Percentiles rank a stretch among this genome's conserved stretches.
phyloP scores from a whole-genome alignment of 192 early-diverging fungal genomes.

The Backusella tuberculispora region DNA sequence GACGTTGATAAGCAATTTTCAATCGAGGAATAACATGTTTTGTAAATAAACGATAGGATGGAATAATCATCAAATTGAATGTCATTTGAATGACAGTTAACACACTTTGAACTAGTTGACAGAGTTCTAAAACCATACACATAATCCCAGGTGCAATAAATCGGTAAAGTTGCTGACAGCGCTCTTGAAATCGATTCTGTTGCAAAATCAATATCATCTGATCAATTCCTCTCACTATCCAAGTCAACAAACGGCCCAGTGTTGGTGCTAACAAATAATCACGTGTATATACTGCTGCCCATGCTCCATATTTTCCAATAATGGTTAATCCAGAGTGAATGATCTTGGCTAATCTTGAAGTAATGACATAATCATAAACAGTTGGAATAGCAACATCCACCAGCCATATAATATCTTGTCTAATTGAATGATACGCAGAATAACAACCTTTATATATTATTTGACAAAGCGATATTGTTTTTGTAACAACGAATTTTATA shows the following conservation, averaged over 20 bases:
- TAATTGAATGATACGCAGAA: neutral
- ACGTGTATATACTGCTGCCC: neutral
- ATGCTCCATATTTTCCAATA: neutral
- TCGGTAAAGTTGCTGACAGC: neutral
- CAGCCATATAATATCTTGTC: neutral
- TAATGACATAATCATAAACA: neutral
- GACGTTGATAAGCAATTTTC: neutral
- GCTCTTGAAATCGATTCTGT: neutral
- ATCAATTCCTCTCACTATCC: neutral
- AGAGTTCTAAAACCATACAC: neutral
- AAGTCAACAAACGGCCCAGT: neutral
- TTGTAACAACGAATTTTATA: neutral
- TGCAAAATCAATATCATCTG: neutral
- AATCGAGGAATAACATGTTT: slow-evolving; percentile 7
- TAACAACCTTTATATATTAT: neutral
- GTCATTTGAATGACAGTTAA: neutral
- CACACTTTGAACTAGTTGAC: neutral
- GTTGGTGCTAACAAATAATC: neutral
- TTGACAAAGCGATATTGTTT: neutral
- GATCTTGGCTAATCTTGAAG: neutral
- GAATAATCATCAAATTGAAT: neutral
- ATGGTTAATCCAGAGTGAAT: neutral
- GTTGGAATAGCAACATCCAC: neutral
- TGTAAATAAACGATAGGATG: neutral
- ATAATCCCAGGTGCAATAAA: neutral